A percentile compares a stretch with the other conserved stretches of the same genome.
phyloP scores from a whole-genome alignment of 345 rosid genomes.

The Psidium friedrichsthalianum region DNA sequence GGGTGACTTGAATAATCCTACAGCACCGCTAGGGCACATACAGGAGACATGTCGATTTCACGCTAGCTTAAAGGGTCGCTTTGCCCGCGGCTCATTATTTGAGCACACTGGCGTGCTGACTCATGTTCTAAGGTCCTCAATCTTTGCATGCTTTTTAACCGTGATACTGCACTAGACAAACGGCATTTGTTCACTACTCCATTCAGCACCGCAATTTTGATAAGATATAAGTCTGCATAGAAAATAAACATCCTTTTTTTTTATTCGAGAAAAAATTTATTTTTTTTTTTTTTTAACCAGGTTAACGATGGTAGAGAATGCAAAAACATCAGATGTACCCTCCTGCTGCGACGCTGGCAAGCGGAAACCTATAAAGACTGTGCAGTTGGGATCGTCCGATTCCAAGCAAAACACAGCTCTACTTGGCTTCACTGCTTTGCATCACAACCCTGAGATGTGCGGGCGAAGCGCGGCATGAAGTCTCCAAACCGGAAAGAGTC shows the following conservation, averaged over 20 bases:
- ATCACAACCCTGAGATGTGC: slow-evolving; percentile 44
- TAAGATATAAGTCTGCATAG: background rate
- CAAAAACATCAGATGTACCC: slow-evolving; percentile 68
- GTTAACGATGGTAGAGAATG: slow-evolving; percentile 51
- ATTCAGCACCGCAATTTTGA: background rate
- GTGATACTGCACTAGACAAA: too few relatives aligned
- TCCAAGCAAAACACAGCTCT: slow-evolving; percentile 46
- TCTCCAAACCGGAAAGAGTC: slow-evolving; percentile 35
- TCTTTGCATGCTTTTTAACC: too few relatives aligned
- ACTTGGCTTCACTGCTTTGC: slow-evolving; percentile 27
- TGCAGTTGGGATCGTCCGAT: slow-evolving; percentile 43
- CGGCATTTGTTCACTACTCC: background rate
- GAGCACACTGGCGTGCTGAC: slow-evolving; percentile 7
- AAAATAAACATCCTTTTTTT: background rate
- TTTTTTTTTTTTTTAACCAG: too few relatives aligned
- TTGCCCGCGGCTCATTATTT: too few relatives aligned
- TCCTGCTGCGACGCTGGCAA: slow-evolving; percentile 35
- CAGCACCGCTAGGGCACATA: too few relatives aligned
- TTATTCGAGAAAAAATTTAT: background rate
- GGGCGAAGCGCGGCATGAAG: slow-evolving; percentile 56
- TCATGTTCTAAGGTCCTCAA: background rate
- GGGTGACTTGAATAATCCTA: too few relatives aligned
- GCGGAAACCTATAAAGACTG: slow-evolving; percentile 24
- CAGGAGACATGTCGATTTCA: too few relatives aligned
- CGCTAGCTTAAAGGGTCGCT: too few relatives aligned